phyloP scores from a whole-genome alignment of 2,329 filamentous ascomycete genomes.

The Rhexocercosporidium sp. region DNA sequence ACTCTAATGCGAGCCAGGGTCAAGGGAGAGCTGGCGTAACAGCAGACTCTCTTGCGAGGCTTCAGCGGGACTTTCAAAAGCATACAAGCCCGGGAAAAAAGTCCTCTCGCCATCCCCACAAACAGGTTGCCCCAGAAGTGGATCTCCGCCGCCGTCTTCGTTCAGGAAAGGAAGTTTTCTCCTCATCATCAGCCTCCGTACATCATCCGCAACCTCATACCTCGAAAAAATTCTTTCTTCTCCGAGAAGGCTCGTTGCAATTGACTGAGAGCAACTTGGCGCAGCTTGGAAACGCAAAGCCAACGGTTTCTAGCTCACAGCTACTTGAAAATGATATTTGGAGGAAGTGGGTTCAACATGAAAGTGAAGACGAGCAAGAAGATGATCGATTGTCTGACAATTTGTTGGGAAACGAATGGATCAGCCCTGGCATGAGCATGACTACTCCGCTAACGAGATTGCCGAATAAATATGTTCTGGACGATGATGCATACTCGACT shows the following conservation, averaged over 20 bases:
- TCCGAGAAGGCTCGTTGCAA: slow-evolving; percentile 30
- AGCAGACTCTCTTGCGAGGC: background rate
- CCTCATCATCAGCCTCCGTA: slow-evolving; percentile 32
- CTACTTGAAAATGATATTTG: slow-evolving; percentile 38
- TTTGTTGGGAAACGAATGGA: slow-evolving; percentile 12
- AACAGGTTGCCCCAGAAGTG: background rate
- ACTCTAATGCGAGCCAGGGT: background rate
- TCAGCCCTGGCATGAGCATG: slow-evolving; percentile 37
- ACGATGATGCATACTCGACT: background rate
- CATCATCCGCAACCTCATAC: slow-evolving; percentile 38
- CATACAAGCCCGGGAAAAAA: background rate
- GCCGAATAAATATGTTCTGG: background rate
- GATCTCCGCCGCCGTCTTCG: slow-evolving; percentile 1
- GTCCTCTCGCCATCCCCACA: background rate
- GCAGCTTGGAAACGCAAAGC: slow-evolving; percentile 31
- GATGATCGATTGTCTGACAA: background rate
- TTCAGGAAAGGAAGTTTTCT: slow-evolving; percentile 18
- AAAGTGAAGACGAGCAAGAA: slow-evolving; percentile 12
- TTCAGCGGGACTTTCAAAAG: slow-evolving; percentile 3
- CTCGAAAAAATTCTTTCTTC: slow-evolving; percentile 30
- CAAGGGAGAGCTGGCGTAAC: slow-evolving; percentile 13
- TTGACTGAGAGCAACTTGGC: slow-evolving; percentile 34
- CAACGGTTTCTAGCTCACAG: slow-evolving; percentile 32
- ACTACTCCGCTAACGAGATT: slow-evolving; percentile 7
- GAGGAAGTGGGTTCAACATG: slow-evolving; percentile 36